Evolutionary conservation across 495 filamentous ascomycete genomes (phyloP).

Genomic region (Lichenothelia convexa): DNA sequence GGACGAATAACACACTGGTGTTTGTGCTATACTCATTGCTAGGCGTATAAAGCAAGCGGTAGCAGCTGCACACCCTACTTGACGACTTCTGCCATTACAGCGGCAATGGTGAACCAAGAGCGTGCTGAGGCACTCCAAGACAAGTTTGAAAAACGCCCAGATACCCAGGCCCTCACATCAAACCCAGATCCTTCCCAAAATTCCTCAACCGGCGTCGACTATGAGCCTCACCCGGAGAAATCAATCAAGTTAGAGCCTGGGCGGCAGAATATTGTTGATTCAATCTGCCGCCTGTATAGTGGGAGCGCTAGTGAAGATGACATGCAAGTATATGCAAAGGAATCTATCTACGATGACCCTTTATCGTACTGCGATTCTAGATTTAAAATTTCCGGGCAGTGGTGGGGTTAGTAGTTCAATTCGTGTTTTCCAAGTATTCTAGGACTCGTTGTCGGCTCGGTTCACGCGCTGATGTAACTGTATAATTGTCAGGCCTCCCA

Average conservation of each 20-base stretch:
- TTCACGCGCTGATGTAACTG: too few species aligned
- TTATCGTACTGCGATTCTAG: slow-evolving; percentile 32
- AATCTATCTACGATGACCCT: slow-evolving; percentile 31
- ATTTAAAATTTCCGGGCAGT: slow-evolving; percentile 32
- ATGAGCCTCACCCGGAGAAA: slow-evolving; percentile 24
- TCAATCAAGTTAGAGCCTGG: slow-evolving; percentile 20
- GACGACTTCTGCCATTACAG: too few species aligned
- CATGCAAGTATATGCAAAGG: slow-evolving; percentile 29
- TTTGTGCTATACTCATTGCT: too few species aligned
- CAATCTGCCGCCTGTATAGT: slow-evolving; percentile 26
- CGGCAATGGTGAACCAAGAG: slow-evolving; percentile 1
- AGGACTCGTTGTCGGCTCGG: background rate
- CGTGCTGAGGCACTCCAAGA: slow-evolving; percentile 9
- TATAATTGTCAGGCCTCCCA: slow-evolving; percentile 15
- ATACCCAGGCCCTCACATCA: slow-evolving; percentile 18
- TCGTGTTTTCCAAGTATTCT: background rate
- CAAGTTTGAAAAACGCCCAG: slow-evolving; percentile 16
- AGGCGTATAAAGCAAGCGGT: too few species aligned
- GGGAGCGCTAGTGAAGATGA: slow-evolving; percentile 30
- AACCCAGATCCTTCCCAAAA: slow-evolving; percentile 17
- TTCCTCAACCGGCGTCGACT: slow-evolving; percentile 23
- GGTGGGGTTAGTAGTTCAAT: slow-evolving; percentile 23
- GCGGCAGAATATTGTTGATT: slow-evolving; percentile 21
- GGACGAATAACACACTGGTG: too few species aligned
- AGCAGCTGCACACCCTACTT: too few species aligned